Percentiles rank a stretch among this genome's conserved stretches.
Evolutionary conservation across 345 rosid genomes (phyloP).

Genomic region (Arabis alpina): DNA sequence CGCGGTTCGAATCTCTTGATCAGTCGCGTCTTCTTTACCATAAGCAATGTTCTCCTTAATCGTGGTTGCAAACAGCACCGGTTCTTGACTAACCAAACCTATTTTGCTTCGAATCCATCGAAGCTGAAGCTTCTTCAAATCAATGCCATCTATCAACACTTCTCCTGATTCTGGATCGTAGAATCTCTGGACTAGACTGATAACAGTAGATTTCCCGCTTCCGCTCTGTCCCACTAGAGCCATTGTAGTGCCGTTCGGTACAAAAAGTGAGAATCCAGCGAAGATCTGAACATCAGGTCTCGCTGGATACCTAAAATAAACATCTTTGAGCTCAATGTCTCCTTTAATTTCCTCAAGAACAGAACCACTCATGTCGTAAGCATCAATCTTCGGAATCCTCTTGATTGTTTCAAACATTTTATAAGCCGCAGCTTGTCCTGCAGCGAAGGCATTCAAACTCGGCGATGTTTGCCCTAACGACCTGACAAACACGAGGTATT

Average conservation of each 20-base stretch:
- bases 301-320: slow-evolving; percentile 70
- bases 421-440: no score
- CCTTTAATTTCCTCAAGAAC: no score
- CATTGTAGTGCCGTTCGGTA: slow-evolving; percentile 45
- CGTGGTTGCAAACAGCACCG: slow-evolving; percentile 49
- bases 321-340: no score
- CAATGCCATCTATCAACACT: slow-evolving; percentile 51
- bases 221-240: slow-evolving; percentile 69
- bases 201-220: slow-evolving; percentile 71
- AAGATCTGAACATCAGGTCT: slow-evolving; percentile 67
- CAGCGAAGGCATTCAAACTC: no score
- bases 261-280: slow-evolving; percentile 52
- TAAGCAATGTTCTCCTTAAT: slow-evolving; percentile 56
- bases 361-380: no score
- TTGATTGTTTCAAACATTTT: no score
- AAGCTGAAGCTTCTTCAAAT: slow-evolving; percentile 50
- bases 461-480: no score
- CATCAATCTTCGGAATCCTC: no score
- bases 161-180: slow-evolving; percentile 61
- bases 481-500: no score
- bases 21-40: slow-evolving; percentile 38
- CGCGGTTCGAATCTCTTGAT: slow-evolving; percentile 40
- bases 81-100: slow-evolving; percentile 61
- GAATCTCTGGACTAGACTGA: slow-evolving; percentile 76
- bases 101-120: slow-evolving; percentile 57